Percentiles rank a stretch among this genome's conserved stretches.
phyloP scores from a whole-genome alignment of 768 basidiomycete species.

The Austroboletus eburneus region DNA sequence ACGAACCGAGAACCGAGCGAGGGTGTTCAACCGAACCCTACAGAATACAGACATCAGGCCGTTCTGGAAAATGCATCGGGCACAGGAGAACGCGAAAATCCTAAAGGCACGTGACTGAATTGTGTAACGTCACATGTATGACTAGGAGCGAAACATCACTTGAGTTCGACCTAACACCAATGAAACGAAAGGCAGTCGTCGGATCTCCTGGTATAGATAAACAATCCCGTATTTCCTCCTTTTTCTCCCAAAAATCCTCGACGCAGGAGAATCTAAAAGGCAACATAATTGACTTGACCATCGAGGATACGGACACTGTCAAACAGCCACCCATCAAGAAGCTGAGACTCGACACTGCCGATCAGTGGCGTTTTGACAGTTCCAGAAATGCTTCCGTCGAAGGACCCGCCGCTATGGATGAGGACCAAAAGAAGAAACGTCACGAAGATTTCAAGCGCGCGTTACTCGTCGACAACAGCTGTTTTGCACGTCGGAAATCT shows the following conservation, averaged over 20 bases:
- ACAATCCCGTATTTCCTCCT: conserved; percentile 41
- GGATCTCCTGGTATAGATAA: conserved; percentile 4
- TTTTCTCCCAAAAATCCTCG: conserved; percentile 30
- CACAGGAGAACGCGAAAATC: conserved; percentile 1
- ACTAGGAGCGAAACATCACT: too few species aligned
- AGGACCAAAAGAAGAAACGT: conserved; percentile 44
- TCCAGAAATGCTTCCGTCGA: conserved; percentile 5
- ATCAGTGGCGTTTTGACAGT: conserved; percentile 46
- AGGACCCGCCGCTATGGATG: conserved; percentile 16
- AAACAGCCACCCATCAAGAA: conserved; percentile 28
- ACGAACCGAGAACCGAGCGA: neutral
- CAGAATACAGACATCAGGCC: too few species aligned
- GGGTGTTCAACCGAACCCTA: conserved; percentile 4
- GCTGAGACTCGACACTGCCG: conserved; percentile 25
- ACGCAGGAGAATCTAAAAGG: conserved; percentile 18
- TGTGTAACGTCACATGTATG: conserved; percentile 21
- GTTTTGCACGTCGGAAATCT: conserved; percentile 25
- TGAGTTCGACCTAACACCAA: neutral
- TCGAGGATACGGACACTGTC: conserved; percentile 33
- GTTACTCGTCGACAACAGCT: conserved; percentile 45
- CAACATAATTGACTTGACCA: conserved; percentile 52
- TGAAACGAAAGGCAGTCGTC: conserved; percentile 17
- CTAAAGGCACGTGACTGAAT: conserved; percentile 22
- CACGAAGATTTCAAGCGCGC: conserved; percentile 50
- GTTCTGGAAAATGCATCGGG: conserved; percentile 9